phyloP scores from a whole-genome alignment of 352 stramenopile genomes.

The Pythium scleroteichum region DNA sequence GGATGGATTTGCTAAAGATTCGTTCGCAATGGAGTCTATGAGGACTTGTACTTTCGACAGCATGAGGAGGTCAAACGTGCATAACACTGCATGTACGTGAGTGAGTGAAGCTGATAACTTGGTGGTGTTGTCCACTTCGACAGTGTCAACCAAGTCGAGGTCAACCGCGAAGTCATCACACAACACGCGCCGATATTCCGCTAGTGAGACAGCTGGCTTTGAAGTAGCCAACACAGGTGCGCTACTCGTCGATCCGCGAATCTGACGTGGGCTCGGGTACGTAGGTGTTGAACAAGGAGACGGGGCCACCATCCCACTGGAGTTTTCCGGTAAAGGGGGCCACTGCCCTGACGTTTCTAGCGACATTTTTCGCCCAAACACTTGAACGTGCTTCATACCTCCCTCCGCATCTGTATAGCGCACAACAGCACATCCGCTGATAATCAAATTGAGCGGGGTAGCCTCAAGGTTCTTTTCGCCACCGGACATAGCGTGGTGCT shows the following conservation, averaged over 20 bases:
- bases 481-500: conserved; percentile 27
- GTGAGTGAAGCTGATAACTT: conserved; percentile 62
- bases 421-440: conserved; percentile 61
- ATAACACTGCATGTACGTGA: conserved; percentile 71
- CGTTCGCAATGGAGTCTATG: conserved; percentile 20
- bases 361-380: conserved; percentile 75
- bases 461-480: neutral
- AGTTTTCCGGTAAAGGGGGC: conserved; percentile 38
- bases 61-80: conserved; percentile 59
- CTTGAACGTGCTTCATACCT: conserved; percentile 46
- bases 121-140: conserved; percentile 38
- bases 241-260: neutral
- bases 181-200: conserved; percentile 52
- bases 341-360: conserved; percentile 58
- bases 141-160: conserved; percentile 59
- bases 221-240: neutral
- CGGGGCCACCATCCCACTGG: conserved; percentile 8
- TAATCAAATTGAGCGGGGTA: conserved; percentile 47
- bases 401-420: conserved; percentile 48
- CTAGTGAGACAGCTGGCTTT: neutral
- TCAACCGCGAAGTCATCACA: conserved; percentile 78
- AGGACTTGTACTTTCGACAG: conserved; percentile 27
- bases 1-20: neutral
- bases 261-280: conserved; percentile 12
- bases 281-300: conserved; percentile 30